phyloP scores from a whole-genome alignment of 2,329 filamentous ascomycete genomes.

The Knufia petricola region DNA sequence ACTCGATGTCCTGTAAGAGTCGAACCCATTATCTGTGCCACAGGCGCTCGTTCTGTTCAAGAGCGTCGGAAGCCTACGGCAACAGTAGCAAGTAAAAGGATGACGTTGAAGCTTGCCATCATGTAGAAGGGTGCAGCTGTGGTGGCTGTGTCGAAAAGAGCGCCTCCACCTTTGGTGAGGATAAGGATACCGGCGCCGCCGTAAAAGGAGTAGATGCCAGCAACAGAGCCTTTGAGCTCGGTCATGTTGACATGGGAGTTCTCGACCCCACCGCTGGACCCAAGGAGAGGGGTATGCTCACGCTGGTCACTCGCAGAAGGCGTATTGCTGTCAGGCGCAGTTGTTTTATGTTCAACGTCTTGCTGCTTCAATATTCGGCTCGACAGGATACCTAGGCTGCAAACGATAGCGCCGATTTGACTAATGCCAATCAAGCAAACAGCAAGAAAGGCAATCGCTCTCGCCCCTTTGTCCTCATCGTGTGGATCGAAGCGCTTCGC shows the following conservation, averaged over 20 bases:
- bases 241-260: conserved; percentile 27
- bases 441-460: conserved; percentile 60
- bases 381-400: conserved; percentile 79
- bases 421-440: conserved; percentile 77
- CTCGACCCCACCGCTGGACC: conserved; percentile 16
- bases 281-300: conserved; percentile 8
- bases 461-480: conserved; percentile 58
- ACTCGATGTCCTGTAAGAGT: too few species aligned
- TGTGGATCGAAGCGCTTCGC: conserved; percentile 70
- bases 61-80: conserved; percentile 9
- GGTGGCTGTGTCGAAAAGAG: conserved; percentile 67
- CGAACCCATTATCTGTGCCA: too few species aligned
- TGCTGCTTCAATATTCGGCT: conserved; percentile 55
- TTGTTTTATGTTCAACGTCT: conserved; percentile 26
- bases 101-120: conserved; percentile 78
- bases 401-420: conserved; percentile 94
- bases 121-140: conserved; percentile 82
- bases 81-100: conserved; percentile 45
- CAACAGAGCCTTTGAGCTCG: conserved; percentile 84
- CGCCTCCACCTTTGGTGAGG: conserved; percentile 82
- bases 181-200: conserved; percentile 84
- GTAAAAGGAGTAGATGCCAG: conserved; percentile 84
- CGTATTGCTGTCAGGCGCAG: not conserved
- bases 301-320: not conserved
- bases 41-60: not conserved